Evolutionary conservation across 1,139 yeast species (phyloP).

Genomic region (Arxiozyma bovina): DNA sequence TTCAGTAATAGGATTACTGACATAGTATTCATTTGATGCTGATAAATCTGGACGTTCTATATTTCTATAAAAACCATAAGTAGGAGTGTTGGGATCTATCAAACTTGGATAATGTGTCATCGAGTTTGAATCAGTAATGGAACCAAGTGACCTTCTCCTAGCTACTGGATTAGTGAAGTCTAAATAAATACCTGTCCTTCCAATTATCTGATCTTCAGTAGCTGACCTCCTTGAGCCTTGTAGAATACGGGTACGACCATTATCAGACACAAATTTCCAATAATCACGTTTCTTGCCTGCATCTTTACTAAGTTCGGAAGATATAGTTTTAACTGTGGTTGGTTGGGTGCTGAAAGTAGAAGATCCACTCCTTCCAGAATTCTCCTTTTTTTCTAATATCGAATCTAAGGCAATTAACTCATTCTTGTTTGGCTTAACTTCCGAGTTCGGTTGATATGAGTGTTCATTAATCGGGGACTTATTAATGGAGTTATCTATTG

Average conservation of each 20-base stretch:
- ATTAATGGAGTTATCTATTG: too few relatives aligned
- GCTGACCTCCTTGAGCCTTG: conserved; percentile 7
- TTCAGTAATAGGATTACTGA: conserved; percentile 47
- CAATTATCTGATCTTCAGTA: conserved; percentile 5
- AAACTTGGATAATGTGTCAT: conserved; percentile 21
- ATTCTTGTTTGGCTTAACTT: not conserved
- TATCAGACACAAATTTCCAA: not conserved
- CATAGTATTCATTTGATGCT: conserved; percentile 4
- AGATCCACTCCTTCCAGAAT: not conserved
- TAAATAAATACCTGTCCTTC: not conserved
- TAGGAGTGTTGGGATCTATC: conserved; percentile 19
- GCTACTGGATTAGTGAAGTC: not conserved
- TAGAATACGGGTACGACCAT: not conserved
- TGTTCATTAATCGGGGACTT: too few relatives aligned
- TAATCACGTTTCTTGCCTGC: not conserved
- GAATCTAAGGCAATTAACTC: not conserved
- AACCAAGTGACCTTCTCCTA: conserved; percentile 6
- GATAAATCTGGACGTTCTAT: not conserved
- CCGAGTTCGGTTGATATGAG: too few relatives aligned
- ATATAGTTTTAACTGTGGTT: not conserved
- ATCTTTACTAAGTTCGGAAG: not conserved
- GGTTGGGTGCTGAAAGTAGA: too few relatives aligned
- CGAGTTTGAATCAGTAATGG: conserved; percentile 6
- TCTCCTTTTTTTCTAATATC: not conserved
- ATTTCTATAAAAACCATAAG: conserved; percentile 13